Evolutionary conservation across 208 protist genomes (phyloP).

Genomic region (Acanthamoeba castellanii): DNA sequence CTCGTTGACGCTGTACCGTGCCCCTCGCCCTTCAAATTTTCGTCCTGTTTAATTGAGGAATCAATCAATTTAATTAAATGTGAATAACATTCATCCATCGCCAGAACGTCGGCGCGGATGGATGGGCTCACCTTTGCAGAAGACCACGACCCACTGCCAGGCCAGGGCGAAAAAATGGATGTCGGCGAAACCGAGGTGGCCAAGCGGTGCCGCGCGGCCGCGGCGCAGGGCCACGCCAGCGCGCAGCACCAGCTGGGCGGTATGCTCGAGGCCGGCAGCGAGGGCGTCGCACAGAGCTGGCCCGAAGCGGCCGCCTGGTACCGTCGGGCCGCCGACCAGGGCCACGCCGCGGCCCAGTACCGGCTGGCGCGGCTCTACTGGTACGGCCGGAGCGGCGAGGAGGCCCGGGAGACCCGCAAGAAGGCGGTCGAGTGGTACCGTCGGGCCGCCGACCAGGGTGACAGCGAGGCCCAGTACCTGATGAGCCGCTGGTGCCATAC

Average conservation of each 20-base stretch:
- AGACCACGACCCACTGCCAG: too few species aligned
- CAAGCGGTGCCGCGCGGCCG: neutral
- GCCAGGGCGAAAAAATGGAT: too few species aligned
- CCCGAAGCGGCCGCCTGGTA: neutral
- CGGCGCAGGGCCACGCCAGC: neutral
- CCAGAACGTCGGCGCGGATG: too few species aligned
- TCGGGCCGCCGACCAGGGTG: neutral
- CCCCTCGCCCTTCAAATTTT: too few species aligned
- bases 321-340: neutral
- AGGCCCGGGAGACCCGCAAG: neutral
- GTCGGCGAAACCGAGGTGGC: too few species aligned
- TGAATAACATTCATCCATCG: too few species aligned
- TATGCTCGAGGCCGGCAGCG: neutral
- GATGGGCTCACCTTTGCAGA: too few species aligned
- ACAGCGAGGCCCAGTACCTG: slow-evolving; percentile 5
- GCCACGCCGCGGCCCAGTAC: neutral
- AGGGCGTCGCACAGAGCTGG: neutral
- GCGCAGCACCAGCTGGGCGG: neutral
- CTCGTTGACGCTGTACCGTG: too few species aligned
- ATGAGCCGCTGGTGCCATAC: neutral
- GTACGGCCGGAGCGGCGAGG: neutral
- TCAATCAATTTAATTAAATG: too few species aligned
- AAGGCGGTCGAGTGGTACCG: slow-evolving; percentile 25
- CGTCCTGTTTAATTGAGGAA: too few species aligned
- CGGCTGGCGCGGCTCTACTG: neutral